Percentiles rank a stretch among this genome's conserved stretches.
phyloP scores from a whole-genome alignment of 306 rosid genomes.

The Prunus campanulata region DNA sequence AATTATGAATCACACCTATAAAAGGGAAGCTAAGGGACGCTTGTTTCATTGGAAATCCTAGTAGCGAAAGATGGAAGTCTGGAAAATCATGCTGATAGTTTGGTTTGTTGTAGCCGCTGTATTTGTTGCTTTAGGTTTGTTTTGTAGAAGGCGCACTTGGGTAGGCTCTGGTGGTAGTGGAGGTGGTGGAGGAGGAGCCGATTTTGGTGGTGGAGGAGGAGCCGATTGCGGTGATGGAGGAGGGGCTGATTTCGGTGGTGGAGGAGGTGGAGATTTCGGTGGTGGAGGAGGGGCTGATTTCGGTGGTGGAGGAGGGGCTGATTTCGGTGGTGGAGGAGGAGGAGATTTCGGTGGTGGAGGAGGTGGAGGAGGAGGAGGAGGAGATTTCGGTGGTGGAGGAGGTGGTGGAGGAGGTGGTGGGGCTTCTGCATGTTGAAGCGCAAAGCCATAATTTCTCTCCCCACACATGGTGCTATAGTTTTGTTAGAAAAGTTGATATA shows the following conservation, averaged over 20 bases:
- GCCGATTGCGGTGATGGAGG: neutral
- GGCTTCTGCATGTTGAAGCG: neutral
- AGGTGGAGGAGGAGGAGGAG: neutral
- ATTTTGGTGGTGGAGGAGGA: neutral
- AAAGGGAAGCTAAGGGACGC: neutral
- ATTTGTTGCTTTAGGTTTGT: neutral
- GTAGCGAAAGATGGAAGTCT: neutral
- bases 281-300: neutral
- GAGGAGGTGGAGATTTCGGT: neutral
- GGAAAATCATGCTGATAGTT: neutral
- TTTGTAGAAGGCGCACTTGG: neutral
- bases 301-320: neutral
- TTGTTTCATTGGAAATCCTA: neutral
- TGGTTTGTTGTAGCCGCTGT: neutral
- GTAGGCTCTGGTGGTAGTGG: neutral
- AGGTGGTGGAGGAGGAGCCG: neutral
- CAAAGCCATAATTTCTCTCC: too few species aligned
- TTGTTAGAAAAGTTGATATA: too few species aligned
- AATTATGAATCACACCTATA: too few species aligned
- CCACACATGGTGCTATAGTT: too few species aligned
- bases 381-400: neutral
- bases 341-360: neutral
- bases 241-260: conserved; percentile 4
- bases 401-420: neutral
- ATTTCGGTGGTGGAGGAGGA: neutral